Base-by-base conservation (phyloP, 257 asterid species). In the Eustoma russellianum region DNA sequence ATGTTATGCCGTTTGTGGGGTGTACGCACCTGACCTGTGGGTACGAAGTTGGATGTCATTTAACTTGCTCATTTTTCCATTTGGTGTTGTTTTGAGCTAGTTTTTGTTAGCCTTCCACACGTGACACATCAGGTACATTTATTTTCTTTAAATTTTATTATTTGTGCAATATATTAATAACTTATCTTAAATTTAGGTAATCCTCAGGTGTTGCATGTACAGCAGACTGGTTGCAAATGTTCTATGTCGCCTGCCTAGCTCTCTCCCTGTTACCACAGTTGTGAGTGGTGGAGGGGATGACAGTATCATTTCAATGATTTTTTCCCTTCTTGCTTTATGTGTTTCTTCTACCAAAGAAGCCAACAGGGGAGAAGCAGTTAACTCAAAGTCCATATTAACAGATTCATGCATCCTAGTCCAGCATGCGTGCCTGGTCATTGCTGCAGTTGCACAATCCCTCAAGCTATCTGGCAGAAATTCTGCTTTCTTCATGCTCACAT, bases 241-340 rank as follows among this genome's bases (percentile, higher is more conserved):
- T 56, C 82, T 92, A 15, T 92, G 99, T 66, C 94, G 99, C 47
- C 68, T 92, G 50, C 95, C 97, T 38, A 83, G 81, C 75, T 88
- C 94, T 71, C 77, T 88, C 59, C 97, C 99, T 11, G 82, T 66
- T 55, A 71, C 83, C 43, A 85, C 97, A 13, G 81, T 88, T 59
- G 95, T 92, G 56, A 88, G 91, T 67, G 99, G 95, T 17, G 95
- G 95, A 70, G 99, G 93, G 56, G 99, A 92, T 41, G 97, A 94
- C 57, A 88, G 97, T 55, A 81, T 92, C 57, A 66, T 86, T 66
- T 88, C 99, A 6, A 95, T 88, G 69, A 76, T 88, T 55, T 92
- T 88, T 75, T 77, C 97, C 47, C 69, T 88, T 50, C 74, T 92
- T 46, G 71, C 97, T 33, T 65, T 77, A 44, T 85, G 87, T 61